Percentiles rank a stretch among this genome's conserved stretches.
Conservation (phyloP, 306 rosid species). For the Quercus mongolica region DNA sequence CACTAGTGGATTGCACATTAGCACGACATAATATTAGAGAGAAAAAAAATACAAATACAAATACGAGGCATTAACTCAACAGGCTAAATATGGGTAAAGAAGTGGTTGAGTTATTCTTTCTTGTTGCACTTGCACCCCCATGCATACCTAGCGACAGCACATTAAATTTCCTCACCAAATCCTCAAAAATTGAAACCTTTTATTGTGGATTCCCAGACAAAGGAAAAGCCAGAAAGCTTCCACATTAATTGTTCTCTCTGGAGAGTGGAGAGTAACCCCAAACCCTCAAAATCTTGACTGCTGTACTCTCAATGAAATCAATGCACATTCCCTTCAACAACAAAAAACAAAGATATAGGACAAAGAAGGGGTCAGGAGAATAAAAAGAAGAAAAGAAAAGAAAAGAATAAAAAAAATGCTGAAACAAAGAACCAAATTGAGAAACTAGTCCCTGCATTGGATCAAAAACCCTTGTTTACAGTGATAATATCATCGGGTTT, state of each 20-base stretch:
- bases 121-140: conserved; percentile 7
- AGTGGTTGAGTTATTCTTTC: conserved; percentile 30
- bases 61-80: conserved; percentile 23
- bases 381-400: conserved; percentile 10
- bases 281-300: conserved; percentile 37
- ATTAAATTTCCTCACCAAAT: conserved; percentile 27
- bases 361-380: conserved; percentile 49
- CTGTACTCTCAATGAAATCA: conserved; percentile 41
- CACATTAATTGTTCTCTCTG: conserved; percentile 21
- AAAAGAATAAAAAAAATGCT: neutral
- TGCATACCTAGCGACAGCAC: conserved; percentile 13
- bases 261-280: conserved; percentile 10
- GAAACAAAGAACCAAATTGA: neutral
- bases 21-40: neutral
- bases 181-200: conserved; percentile 20
- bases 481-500: conserved; percentile 22
- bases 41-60: neutral
- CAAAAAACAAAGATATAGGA: conserved; percentile 57
- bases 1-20: conserved; percentile 24
- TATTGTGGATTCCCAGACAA: conserved; percentile 21
- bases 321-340: conserved; percentile 66
- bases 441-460: conserved; percentile 25
- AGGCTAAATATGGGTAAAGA: conserved; percentile 15
- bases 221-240: conserved; percentile 20
- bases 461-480: conserved; percentile 25